phyloP scores from a whole-genome alignment of 23 red algal species.

The Chondrus crispus region DNA sequence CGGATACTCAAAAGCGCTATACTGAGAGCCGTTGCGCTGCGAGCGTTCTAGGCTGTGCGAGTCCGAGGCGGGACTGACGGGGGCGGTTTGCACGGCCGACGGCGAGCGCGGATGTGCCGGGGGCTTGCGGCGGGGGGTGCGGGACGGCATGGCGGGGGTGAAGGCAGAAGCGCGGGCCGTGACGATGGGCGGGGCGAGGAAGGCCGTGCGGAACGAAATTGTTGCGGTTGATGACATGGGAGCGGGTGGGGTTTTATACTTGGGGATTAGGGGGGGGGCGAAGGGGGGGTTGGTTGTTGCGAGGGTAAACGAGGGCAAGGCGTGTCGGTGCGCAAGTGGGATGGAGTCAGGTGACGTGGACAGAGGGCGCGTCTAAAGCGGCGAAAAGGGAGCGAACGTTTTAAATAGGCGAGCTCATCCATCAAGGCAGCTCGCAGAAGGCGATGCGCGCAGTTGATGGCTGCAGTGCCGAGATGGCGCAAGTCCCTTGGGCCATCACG shows the following conservation, averaged over 20 bases:
- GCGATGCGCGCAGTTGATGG: too few species aligned
- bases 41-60: neutral
- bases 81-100: neutral
- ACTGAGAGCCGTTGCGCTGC: neutral
- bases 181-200: neutral
- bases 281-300: neutral
- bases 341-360: too few species aligned
- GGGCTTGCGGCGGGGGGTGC: neutral
- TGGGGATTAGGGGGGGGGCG: neutral
- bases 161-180: too few species aligned
- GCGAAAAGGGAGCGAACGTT: too few species aligned
- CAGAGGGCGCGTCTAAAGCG: too few species aligned
- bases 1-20: neutral
- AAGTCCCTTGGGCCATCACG: too few species aligned
- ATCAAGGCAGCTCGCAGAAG: too few species aligned
- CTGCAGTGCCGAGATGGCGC: too few species aligned
- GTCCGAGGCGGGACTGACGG: neutral
- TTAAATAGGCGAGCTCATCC: too few species aligned
- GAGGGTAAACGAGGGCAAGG: neutral
- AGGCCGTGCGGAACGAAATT: too few species aligned
- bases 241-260: neutral
- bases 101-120: neutral
- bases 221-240: too few species aligned
- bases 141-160: neutral
- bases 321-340: too few species aligned